Evolutionary conservation across 495 filamentous ascomycete genomes (phyloP).

Genomic region (Neurospora cerealis): DNA sequence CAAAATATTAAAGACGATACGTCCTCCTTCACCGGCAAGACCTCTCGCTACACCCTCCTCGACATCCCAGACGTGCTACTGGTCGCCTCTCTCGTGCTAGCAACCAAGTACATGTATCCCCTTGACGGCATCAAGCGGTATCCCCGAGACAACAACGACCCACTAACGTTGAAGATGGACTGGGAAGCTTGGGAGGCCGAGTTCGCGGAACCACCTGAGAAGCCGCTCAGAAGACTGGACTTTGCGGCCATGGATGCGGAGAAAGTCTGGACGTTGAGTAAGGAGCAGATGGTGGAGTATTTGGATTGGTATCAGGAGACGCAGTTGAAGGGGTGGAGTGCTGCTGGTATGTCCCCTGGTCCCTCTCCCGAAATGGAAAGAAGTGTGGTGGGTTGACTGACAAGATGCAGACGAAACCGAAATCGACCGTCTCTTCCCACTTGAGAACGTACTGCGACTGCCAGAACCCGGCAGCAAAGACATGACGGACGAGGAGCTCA

Average conservation of each 20-base stretch:
- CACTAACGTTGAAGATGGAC: slow-evolving; percentile 50
- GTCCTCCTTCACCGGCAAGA: neutral
- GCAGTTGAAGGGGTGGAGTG: slow-evolving; percentile 42
- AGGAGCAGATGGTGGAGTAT: slow-evolving; percentile 64
- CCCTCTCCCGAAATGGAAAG: no score
- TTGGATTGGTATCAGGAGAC: slow-evolving; percentile 81
- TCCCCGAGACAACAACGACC: slow-evolving; percentile 47
- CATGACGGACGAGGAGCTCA: slow-evolving; percentile 17
- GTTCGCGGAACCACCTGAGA: slow-evolving; percentile 28
- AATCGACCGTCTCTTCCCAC: slow-evolving; percentile 38
- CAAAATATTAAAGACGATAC: slow-evolving; percentile 9
- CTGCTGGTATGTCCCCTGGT: slow-evolving; percentile 25
- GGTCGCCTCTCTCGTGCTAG: slow-evolving; percentile 60
- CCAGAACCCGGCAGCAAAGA: slow-evolving; percentile 13
- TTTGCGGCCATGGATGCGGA: slow-evolving; percentile 46
- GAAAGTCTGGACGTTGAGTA: slow-evolving; percentile 60
- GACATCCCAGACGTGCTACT: slow-evolving; percentile 64
- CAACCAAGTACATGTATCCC: slow-evolving; percentile 69
- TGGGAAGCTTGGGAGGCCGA: slow-evolving; percentile 62
- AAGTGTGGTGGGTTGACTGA: no score
- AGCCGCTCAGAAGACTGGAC: slow-evolving; percentile 10
- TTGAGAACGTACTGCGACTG: slow-evolving; percentile 10
- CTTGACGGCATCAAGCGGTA: slow-evolving; percentile 53
- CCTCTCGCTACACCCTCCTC: slow-evolving; percentile 18
- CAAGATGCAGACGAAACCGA: slow-evolving; percentile 18